Evolutionary conservation across 2,329 filamentous ascomycete genomes (phyloP), one percentile per base, ranked within the genome.

Genomic region (Neoarthrinium moseri): DNA sequence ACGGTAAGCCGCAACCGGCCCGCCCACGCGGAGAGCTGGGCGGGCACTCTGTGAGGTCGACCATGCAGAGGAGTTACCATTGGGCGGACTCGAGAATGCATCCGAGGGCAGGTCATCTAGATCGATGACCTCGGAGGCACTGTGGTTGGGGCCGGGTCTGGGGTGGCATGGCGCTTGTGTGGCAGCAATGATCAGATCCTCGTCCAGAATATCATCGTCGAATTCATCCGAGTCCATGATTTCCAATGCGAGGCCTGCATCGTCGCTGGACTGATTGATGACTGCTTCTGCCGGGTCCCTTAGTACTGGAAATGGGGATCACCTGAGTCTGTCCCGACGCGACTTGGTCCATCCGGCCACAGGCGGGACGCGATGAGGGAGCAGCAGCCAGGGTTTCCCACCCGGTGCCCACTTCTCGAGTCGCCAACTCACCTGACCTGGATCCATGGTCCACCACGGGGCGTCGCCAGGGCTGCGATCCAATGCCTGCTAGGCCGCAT

Each of bases 51-150:
- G 26, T 2, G 27, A 18, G 23, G 48, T 23, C 11, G n/a, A 8
- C 15, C 26, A n/a, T n/a, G 42, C 46, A 33, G 22, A 41, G 45
- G 30, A 62, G 44, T 36, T 60, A 49, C n/a, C 29, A 23, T 22
- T 66, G 5, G 82, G 78, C 2, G 83, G 81, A 43, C 63, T 77
- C 41, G 81, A 83, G 58, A 91, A 91, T 1, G 84, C 87, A 70
- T 90, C 78, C 2, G 80, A 75, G 0, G 83, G 77, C 38, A 85
- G 65, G 50, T 80, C 74, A 23, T 80, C 75, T 4, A 84, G 59
- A 26, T 80, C 72, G 50, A 56, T 60, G 48, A 56, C 53, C 20
- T 41, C 35, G 35, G 45, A 49, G 38, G 41, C 43, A 33, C 49
- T 51, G 22, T 43, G 27, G 38, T 24, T 51, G 22, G 43, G 43